Evolutionary conservation across 495 filamentous ascomycete genomes (phyloP), one percentile per base, ranked within the genome.

Genomic region (Aspergillus avenaceus): DNA sequence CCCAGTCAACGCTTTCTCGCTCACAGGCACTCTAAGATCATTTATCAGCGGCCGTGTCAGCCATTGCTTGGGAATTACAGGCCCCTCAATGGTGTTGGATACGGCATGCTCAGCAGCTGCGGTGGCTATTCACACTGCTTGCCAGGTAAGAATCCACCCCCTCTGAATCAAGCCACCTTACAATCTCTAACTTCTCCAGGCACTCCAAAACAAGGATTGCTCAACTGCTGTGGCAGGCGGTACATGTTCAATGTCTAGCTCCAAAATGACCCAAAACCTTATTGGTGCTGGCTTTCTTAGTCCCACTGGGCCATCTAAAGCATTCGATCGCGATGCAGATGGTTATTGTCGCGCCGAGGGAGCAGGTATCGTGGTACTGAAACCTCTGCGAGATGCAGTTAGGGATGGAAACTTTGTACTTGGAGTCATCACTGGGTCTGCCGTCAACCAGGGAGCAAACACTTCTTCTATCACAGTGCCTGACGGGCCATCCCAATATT

Each of bases 331-430:
- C 41, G 67, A 67, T 22, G 84, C 84, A 7, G 77, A 85, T 55
- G 85, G 85, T 0, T 89, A 88, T 60, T 86, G 82, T 59, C 76
- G 85, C 40, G 80, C 75, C 2, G 85, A 89, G 45, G 78, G 73
- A 18, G 78, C 73, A 16, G 85, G 77, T 0, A 73, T 81, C 5
- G 72, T 89, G 14, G 64, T 86, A 7, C 65, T 88, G n/a, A 86
- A 86, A 65, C 68, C 72, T 1, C 69, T 87, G 0, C 68, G 77
- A 5, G 74, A 79, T 57, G 85, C 85, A 0, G 37, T 83, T 23
- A 66, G 66, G 0, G 76, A 85, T 37, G 74, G 79, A 4, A 83
- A 88, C 58, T 63, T 72, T 21, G 74, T 89, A 37, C 70, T 83
- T 4, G 84, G 69, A 3, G 79, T 87, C 18, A 78, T 88, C 16